Base-by-base conservation (phyloP, 768 basidiomycete species). In the Mrakia gelida region DNA sequence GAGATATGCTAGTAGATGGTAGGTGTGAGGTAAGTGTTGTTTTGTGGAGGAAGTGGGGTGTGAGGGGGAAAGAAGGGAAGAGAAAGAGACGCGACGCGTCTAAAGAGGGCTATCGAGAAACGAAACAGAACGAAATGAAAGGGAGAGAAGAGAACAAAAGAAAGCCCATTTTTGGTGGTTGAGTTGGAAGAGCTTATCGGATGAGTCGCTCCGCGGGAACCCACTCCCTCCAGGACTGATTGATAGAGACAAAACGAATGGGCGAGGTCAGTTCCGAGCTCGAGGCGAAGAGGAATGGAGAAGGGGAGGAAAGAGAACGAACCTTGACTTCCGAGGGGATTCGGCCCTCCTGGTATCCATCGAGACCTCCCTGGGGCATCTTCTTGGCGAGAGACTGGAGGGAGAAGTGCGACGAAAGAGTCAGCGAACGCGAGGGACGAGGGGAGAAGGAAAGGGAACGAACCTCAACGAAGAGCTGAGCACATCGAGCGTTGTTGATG, bases 401-500 rank as follows among this genome's bases (percentile, higher is more conserved):
- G 83, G 94, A 97, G 32, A 71, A 61, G 23, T 4, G 63, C 7
- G n/a, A n/a, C 9, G 18, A 65, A 34, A 65, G 63, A 28, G 11
- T 11, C 15, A 30, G 63, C 8, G 26, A 28, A 7, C 23, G 54
- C 23, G 54, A 56, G 23, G 23, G 26, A 15, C 16, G 23, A 21
- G 54, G 59, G 26, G 26, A 28, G 59, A 26, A 26, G 13, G n/a
- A 59, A 56, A 23, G 26, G 56, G 26, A 59, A 59, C 59, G 59
- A 59, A 59, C 59, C 59, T 73, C 72, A 54, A 73, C 72, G 38
- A 73, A 73, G 56, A 99, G 88, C 80, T 91, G 88, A 3, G 96
- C 97, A 77, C 90, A 92, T 77, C 90, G 90, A 72, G 94, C 89
- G 83, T 98, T 93, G 87, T 96, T 97, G 80, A 98, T 86, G 75